A percentile compares a stretch with the other conserved stretches of the same genome.
Conservation (phyloP, 148 eudicot species). For the Dianthus caryophyllus region DNA sequence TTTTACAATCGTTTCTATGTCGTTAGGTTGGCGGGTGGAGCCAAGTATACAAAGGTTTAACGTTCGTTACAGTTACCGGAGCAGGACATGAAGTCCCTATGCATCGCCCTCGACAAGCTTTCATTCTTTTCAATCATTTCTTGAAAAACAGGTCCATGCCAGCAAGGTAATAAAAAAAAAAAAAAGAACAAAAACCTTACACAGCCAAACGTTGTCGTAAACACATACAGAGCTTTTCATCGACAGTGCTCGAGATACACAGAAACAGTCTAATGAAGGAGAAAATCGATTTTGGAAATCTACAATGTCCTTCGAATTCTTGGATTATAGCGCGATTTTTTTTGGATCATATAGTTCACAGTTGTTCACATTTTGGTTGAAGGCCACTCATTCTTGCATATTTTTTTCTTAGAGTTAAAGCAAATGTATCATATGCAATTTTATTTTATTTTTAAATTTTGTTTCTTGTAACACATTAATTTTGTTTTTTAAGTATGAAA, state of each 20-base stretch:
- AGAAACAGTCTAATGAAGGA: slow-evolving; percentile 15
- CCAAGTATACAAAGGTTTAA: slow-evolving; percentile 80
- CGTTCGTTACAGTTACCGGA: slow-evolving; percentile 76
- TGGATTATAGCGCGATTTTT: slow-evolving; percentile 14
- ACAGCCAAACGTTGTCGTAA: not conserved
- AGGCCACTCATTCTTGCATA: slow-evolving; percentile 8
- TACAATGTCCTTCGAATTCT: slow-evolving; percentile 17
- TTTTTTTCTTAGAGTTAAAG: slow-evolving; percentile 9
- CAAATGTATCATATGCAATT: slow-evolving; percentile 24
- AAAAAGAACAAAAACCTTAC: too few species aligned
- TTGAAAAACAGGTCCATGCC: slow-evolving; percentile 69
- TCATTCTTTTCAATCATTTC: slow-evolving; percentile 71
- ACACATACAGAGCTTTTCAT: slow-evolving; percentile 6
- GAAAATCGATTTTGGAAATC: slow-evolving; percentile 1
- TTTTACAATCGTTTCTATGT: not conserved
- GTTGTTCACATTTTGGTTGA: slow-evolving; percentile 3
- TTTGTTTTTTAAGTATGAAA: slow-evolving; percentile 29
- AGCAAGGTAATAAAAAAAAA: not conserved
- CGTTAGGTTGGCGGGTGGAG: slow-evolving; percentile 93
- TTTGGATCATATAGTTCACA: slow-evolving; percentile 16
- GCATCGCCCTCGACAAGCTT: slow-evolving; percentile 87
- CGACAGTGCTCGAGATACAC: not conserved
- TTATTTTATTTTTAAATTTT: not conserved
- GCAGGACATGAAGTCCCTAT: slow-evolving; percentile 98
- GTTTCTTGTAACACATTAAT: slow-evolving; percentile 2